phyloP scores from a whole-genome alignment of 2,329 filamentous ascomycete genomes.

The Trichoderma sp. region DNA sequence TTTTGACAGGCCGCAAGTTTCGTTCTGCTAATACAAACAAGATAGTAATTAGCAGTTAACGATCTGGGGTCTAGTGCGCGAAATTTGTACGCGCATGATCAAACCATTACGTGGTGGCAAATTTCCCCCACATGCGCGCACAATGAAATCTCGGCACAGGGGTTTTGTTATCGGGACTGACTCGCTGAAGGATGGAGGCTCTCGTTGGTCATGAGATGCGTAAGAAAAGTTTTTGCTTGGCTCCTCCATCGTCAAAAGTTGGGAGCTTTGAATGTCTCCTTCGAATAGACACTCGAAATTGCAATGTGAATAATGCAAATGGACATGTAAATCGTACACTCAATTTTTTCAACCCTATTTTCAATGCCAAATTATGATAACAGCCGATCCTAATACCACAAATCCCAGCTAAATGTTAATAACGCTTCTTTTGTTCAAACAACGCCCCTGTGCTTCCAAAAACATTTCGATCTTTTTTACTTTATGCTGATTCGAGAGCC shows the following conservation, averaged over 20 bases:
- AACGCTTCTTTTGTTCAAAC: neutral
- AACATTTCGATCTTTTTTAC: neutral
- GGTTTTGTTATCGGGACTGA: neutral
- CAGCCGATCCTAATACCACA: neutral
- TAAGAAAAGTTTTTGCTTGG: neutral
- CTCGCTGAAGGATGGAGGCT: neutral
- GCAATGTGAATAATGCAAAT: neutral
- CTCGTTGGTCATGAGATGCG: neutral
- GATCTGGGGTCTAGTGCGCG: constrained; percentile 9
- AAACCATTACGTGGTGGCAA: constrained; percentile 5
- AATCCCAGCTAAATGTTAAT: neutral
- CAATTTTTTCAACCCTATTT: neutral
- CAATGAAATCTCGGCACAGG: neutral
- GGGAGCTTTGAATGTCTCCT: too few relatives aligned
- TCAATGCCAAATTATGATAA: neutral
- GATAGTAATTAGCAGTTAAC: too few relatives aligned
- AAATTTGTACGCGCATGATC: neutral
- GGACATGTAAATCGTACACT: neutral
- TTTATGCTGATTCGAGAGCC: constrained; percentile 6
- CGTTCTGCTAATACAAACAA: neutral
- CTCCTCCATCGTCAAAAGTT: neutral
- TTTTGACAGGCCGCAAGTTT: neutral
- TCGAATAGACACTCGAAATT: neutral
- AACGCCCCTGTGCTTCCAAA: neutral
- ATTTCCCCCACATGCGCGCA: neutral